These are phyloP conservation scores for Trichoderma sp. DNA, from an alignment of 2,329 filamentous ascomycete species.

Conservation along the genomic window DNA sequence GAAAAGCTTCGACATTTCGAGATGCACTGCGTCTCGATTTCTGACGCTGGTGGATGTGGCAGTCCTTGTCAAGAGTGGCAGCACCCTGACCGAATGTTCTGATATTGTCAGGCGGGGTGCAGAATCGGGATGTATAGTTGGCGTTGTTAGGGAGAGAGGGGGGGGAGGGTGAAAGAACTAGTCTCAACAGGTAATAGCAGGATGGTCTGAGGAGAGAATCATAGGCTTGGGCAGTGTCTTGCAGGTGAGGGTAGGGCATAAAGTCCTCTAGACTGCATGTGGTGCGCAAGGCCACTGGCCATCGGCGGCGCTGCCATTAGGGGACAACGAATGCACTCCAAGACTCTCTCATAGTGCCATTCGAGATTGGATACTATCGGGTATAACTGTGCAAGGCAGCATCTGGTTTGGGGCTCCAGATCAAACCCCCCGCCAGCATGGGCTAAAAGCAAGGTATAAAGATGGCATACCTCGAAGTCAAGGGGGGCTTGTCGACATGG, in stretches of 20 bases:
- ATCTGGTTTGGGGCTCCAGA: not conserved
- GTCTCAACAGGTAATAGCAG: slow-evolving; percentile 15
- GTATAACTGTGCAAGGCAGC: slow-evolving; percentile 2
- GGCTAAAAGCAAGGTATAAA: slow-evolving; percentile 3
- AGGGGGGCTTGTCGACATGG: slow-evolving; percentile 9
- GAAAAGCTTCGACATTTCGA: slow-evolving; percentile 85
- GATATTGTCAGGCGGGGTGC: slow-evolving; percentile 20
- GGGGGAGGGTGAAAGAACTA: slow-evolving; percentile 15
- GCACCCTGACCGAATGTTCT: slow-evolving; percentile 15
- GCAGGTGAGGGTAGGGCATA: slow-evolving; percentile 13
- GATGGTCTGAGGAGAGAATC: slow-evolving; percentile 1
- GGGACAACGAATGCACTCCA: slow-evolving; percentile 5
- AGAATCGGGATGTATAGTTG: slow-evolving; percentile 15
- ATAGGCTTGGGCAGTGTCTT: slow-evolving; percentile 8
- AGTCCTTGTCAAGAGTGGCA: slow-evolving; percentile 17
- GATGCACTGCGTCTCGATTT: slow-evolving; percentile 15
- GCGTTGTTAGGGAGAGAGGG: slow-evolving; percentile 10
- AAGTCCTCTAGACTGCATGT: slow-evolving; percentile 15
- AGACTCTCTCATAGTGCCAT: slow-evolving; percentile 9
- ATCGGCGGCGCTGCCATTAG: slow-evolving; percentile 7
- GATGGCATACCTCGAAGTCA: slow-evolving; percentile 3
- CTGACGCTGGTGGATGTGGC: slow-evolving; percentile 12
- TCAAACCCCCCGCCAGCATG: not conserved
- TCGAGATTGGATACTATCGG: slow-evolving; percentile 14
- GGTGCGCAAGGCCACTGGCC: slow-evolving; percentile 12